Base-by-base conservation (phyloP, 1,284 basidiomycete species). In the Xerocomus nothofagi region DNA sequence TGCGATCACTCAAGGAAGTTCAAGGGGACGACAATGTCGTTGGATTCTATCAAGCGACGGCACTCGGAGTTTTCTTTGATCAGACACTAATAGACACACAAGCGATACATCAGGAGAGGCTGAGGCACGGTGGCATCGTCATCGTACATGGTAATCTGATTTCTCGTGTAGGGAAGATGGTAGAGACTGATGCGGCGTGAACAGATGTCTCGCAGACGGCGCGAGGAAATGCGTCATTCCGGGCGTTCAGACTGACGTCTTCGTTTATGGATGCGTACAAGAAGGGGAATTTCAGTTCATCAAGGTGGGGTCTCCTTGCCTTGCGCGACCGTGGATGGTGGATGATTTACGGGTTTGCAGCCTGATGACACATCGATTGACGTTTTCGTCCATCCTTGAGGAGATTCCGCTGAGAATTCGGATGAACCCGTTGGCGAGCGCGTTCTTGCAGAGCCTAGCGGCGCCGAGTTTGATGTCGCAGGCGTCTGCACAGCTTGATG, bases 1-100 rank as follows among this genome's bases (percentile, higher is more conserved):
- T 96, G 42, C 84, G 87, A 47, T 86, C 91, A 34, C 74, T 96
- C 65, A 88, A 90, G 63, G 92, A 98, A 68, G 93, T 98, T 53
- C 91, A 93, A 68, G 86, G 89, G 47, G 95, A 98, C 65, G 94
- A 96, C 69, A 93, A 90, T 60, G 84, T 97, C 41, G 91, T 99
- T 50, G 97, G 97, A 38, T 93, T 98, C 71, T 99, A 99, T 77
- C 93, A 97, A 69, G 89, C 88, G 39, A 92, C 88, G 39, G 84
- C 86, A 17, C 79, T 93, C 44, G 93, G 93, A 33, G 93, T 93
- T n/a, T 98, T 96, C 71, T 88, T 92, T 72, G 90, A 86, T 62
- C 90, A 93, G 66, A 82, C 84, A n/a, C 73, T 97, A 40, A 79
- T 98, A 44, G 93, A 98, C 54, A 89, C 92, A 14, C 89, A 97